Percentiles rank a stretch among this genome's conserved stretches.
Evolutionary conservation across 805 yeast species (phyloP).

Genomic region (Candida schatavii): DNA sequence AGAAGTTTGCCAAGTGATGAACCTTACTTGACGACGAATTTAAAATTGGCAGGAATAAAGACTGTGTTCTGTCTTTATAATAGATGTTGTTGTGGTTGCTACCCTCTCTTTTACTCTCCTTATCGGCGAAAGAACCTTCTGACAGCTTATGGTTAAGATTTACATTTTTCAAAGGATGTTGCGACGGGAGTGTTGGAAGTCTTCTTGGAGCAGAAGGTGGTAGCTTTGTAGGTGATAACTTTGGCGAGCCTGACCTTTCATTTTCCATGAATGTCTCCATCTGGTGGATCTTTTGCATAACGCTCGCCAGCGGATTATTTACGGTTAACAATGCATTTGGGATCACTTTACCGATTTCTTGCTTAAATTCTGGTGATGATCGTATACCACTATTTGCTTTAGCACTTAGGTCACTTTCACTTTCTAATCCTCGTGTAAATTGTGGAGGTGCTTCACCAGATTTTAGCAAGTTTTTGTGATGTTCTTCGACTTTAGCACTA

Average conservation of each 20-base stretch:
- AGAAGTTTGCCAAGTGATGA: constrained; percentile 60
- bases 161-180: constrained; percentile 2
- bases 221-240: constrained; percentile 11
- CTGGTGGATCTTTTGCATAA: constrained; percentile 12
- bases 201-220: not conserved
- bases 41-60: constrained; percentile 2
- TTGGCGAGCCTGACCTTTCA: constrained; percentile 14
- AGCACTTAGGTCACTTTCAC: not conserved
- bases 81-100: not conserved
- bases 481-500: too few relatives aligned
- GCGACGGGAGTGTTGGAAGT: not conserved
- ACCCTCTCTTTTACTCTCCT: constrained; percentile 2
- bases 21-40: constrained; percentile 35
- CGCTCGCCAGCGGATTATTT: constrained; percentile 1
- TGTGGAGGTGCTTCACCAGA: not conserved
- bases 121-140: constrained; percentile 6
- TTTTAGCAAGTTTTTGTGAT: not conserved
- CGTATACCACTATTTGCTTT: not conserved
- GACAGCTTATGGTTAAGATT: constrained; percentile 1
- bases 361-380: constrained; percentile 1
- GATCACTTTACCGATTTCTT: not conserved
- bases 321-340: not conserved
- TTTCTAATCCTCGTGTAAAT: not conserved
- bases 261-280: constrained; percentile 14
- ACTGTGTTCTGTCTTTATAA: too few relatives aligned